phyloP scores from a whole-genome alignment of 192 early-diverging fungal genomes.

The Backusella tuberculispora region DNA sequence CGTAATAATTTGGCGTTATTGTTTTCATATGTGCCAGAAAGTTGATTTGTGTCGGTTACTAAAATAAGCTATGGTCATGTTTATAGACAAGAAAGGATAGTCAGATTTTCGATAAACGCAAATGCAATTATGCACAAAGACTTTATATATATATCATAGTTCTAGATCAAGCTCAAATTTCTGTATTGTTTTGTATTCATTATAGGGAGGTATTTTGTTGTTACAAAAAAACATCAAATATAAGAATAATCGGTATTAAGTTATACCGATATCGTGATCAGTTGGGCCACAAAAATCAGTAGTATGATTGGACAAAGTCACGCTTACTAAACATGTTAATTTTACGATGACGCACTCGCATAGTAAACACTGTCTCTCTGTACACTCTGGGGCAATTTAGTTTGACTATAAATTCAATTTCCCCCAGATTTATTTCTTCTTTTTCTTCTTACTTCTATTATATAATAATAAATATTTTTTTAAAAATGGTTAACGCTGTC shows the following conservation, averaged over 20 bases:
- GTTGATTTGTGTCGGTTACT: too few relatives aligned
- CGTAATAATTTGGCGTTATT: too few relatives aligned
- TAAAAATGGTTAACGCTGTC: slow-evolving; percentile 57
- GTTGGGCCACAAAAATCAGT: background rate
- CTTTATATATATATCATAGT: too few relatives aligned
- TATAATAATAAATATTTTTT: background rate
- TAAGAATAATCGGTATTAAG: slow-evolving; percentile 1
- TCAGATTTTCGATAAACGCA: too few relatives aligned
- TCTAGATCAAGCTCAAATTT: too few relatives aligned
- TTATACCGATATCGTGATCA: background rate
- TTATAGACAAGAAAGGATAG: too few relatives aligned
- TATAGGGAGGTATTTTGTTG: too few relatives aligned
- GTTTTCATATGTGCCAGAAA: too few relatives aligned
- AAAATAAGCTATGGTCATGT: too few relatives aligned
- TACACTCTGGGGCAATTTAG: background rate
- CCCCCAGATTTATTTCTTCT: slow-evolving; percentile 1
- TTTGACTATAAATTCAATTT: slow-evolving; percentile 15
- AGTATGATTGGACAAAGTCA: background rate
- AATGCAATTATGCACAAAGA: too few relatives aligned
- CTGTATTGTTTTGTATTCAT: too few relatives aligned
- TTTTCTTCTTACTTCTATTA: background rate
- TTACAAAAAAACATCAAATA: background rate
- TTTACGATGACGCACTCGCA: slow-evolving; percentile 4
- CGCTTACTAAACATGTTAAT: slow-evolving; percentile 6
- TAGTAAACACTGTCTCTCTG: slow-evolving; percentile 1